Base-by-base conservation (phyloP, 768 basidiomycete genomes). In the Tubosaeta brunneosetosa region DNA sequence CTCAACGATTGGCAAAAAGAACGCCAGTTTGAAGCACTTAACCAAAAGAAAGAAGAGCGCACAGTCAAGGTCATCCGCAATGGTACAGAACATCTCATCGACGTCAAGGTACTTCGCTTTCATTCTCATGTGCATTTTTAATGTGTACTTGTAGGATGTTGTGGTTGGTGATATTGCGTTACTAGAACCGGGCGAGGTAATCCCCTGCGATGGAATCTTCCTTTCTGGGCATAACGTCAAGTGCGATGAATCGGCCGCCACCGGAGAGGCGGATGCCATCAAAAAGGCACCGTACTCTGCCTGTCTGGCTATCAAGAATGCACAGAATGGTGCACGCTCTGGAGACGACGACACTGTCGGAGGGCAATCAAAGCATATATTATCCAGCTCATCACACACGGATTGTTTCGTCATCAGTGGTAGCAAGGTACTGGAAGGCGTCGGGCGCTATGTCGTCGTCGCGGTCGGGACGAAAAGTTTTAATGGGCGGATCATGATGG, bases 1-100 rank as follows among this genome's bases (percentile, higher is more conserved):
- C 59, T 97, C 41, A 98, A 97, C 63, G 97, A 99, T 70, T 99
- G 91, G 88, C 94, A 97, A 71, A 98, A 98, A 71, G 97, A 99
- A 69, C 85, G 85, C 2, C 97, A 98, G 71, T 99, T 99, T 76
- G 84, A 86, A 62, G 77, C 75, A 17, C 80, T 99, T 38, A 98
- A 97, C 64, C 90, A 88, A 60, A 88, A 94, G 71, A 95, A 95
- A 71, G 95, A 98, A 51, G 97, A 95, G 60, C 88, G 97, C 26
- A 82, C 79, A 6, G 84, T 93, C 60, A 93, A 93, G 69, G 85
- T 88, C 47, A 85, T 92, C 54, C 84, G 93, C 12, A 73, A 80
- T 50, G 85, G 84, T 31, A 66, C 74, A 11, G 89, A 93, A 57
- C 79, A 76, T 46, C 72, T 90, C 27, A 76, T 95, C 60, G 89